Evolutionary conservation across 805 yeast genomes (phyloP).

Genomic region (Saturnispora saitoi): DNA sequence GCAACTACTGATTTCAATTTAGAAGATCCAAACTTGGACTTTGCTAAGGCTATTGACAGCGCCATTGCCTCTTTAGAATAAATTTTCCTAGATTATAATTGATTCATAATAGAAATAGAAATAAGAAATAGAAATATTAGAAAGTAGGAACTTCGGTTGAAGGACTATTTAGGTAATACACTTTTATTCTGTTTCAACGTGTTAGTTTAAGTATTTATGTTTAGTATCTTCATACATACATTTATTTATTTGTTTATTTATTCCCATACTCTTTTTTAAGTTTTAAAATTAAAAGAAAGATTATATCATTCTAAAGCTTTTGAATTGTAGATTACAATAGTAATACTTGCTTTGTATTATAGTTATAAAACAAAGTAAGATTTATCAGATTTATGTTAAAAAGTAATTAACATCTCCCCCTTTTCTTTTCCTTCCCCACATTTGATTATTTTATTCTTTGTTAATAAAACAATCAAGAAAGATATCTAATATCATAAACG

Average conservation of each 20-base stretch:
- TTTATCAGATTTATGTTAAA: too few relatives aligned
- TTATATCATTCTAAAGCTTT: not conserved
- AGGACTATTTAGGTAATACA: not conserved
- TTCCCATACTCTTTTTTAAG: not conserved
- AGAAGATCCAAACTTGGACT: conserved; percentile 87
- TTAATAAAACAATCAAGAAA: not conserved
- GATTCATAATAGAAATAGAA: not conserved
- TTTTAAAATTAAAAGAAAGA: conserved; percentile 8
- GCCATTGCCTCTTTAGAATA: conserved; percentile 25
- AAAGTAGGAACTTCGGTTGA: not conserved
- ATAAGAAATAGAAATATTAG: not conserved
- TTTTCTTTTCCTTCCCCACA: not conserved
- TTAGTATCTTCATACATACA: not conserved
- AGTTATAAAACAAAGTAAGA: too few relatives aligned
- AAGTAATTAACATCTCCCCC: not conserved
- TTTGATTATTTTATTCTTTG: not conserved
- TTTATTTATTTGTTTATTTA: not conserved
- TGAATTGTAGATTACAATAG: not conserved
- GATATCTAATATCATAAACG: not conserved
- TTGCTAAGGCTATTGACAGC: conserved; percentile 59
- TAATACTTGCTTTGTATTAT: too few relatives aligned
- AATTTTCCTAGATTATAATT: not conserved
- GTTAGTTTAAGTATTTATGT: not conserved
- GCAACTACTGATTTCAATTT: conserved; percentile 48
- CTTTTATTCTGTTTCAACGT: not conserved